Evolutionary conservation across 139 green algal species (phyloP).

Genomic region (Nannochloris sp.): DNA sequence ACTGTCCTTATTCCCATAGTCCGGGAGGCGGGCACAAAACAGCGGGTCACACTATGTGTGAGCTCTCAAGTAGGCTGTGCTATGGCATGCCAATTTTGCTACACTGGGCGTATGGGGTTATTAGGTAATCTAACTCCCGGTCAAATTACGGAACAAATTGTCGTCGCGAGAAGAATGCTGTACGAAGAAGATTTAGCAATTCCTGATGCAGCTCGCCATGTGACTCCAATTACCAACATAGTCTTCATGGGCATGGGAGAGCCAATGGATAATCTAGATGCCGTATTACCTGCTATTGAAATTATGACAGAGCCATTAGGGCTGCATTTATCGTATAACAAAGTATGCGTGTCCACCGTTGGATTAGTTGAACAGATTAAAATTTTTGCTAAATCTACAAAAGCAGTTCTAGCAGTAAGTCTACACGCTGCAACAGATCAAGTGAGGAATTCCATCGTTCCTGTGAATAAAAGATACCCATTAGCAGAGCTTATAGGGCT

Average conservation of each 20-base stretch:
- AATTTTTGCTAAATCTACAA: conserved; percentile 33
- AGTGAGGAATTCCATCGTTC: conserved; percentile 78
- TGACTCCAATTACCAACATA: conserved; percentile 58
- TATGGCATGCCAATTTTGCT: conserved; percentile 81
- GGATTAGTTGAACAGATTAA: conserved; percentile 80
- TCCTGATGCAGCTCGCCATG: background rate
- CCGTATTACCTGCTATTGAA: conserved; percentile 58
- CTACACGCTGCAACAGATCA: conserved; percentile 89
- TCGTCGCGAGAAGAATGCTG: conserved; percentile 41
- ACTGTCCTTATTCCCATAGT: conserved; percentile 74
- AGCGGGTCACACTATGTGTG: conserved; percentile 70
- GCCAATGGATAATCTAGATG: conserved; percentile 71
- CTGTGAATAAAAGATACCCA: conserved; percentile 73
- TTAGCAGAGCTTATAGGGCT: conserved; percentile 46
- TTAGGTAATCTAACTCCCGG: conserved; percentile 56
- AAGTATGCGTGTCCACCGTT: conserved; percentile 31
- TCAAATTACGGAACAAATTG: conserved; percentile 78
- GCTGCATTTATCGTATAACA: conserved; percentile 67
- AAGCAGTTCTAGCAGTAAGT: conserved; percentile 70
- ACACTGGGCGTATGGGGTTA: conserved; percentile 71
- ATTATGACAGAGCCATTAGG: conserved; percentile 59
- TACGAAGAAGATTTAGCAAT: conserved; percentile 5
- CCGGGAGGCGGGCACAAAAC: conserved; percentile 22
- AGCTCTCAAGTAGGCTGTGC: conserved; percentile 66
- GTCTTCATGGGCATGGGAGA: conserved; percentile 88